Evolutionary conservation across 345 rosid genomes (phyloP), one percentile per base, ranked within the genome.

Genomic region (Hirschfeldia incana): DNA sequence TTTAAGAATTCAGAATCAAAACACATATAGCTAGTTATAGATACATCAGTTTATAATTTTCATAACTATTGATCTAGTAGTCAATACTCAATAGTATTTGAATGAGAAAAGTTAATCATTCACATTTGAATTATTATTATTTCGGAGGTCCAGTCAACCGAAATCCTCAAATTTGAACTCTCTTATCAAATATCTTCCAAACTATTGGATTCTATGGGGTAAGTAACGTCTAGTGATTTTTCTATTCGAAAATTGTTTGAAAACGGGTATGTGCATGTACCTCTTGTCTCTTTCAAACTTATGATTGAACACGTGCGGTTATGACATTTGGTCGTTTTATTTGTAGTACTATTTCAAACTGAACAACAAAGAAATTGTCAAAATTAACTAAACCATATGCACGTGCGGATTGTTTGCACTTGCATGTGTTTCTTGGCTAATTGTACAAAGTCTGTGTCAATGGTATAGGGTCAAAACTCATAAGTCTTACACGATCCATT

Each of bases 251-350:
- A 1, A 26, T 28, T 26, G 51, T 44, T n/a, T 33, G 3, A 49
- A 36, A 17, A 33, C 55, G 46, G 70, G 65, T 12, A 64, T 37
- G 66, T 78, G 67, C 77, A 66, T 78, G 77, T 44, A 66, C 37
- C 8, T 59, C 73, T 72, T 2, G 81, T 78, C 68, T 59, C 57
- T 66, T 78, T 78, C 81, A 78, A 68, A 21, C 69, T 66, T 78
- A 42, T 58, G 62, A 72, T 78, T 66, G 69, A 72, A 67, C 77
- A 78, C 77, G 81, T 78, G 73, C 33, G 26, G 46, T 60, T 66
- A 32, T 58, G 60, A 28, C 76, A 77, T 77, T 63, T 26, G 6
- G 21, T 6, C 2, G 4, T 49, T 63, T 63, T 61, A 49, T 63
- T 51, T 64, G 6, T 46, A 32, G 8, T 63, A 26, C 28, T 34